Base-by-base conservation (phyloP, 176 grass and related monocot species). In the Carex pumila region DNA sequence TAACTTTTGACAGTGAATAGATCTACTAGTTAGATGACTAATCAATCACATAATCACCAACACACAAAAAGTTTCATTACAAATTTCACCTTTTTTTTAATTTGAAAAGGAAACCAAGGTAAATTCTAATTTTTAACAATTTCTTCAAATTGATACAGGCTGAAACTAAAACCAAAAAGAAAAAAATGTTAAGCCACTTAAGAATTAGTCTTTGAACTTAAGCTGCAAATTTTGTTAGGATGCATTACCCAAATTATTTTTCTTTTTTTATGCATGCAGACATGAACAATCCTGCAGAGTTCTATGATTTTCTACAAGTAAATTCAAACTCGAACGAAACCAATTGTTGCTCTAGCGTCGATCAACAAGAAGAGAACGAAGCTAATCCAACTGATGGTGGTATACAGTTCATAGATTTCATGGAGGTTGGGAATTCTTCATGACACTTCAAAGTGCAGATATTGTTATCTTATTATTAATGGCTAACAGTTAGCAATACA, bases 231-330 rank as follows among this genome's bases (percentile, higher is more conserved):
- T 54, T 30, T 76, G 21, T 54, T 10, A 53, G 43, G 49, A 82
- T 65, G n/a, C 12, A 65, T 41, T 37, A n/a, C 3, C 0, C 30
- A 53, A 67, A 6, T 83, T 66, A 12, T 1, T 18, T 82, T 82
- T 21, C 12, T 69, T 19, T 21, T 54, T 34, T 61, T 76, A 22
- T 84, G 54, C 71, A 6, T 66, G 79, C 92, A 95, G 95, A 91
- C 15, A 69, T 17, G 12, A 85, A 91, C 68, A 91, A 87, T 79
- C 89, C 84, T 8, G 71, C 90, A 11, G 86, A 97, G 65, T 97
- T 97, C 79, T 94, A 94, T n/a, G 91, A 97, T 85, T 97, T 97
- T 49, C 94, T 97, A 52, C 94, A 89, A 73, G 94, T 97, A 79
- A 97, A 97, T 65, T 50, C 85, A n/a, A 88, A 67, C 89, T 93